A percentile compares a stretch with the other conserved stretches of the same genome.
Evolutionary conservation across 192 early-diverging fungal species (phyloP).

Genomic region (Dimargaris verticillata): DNA sequence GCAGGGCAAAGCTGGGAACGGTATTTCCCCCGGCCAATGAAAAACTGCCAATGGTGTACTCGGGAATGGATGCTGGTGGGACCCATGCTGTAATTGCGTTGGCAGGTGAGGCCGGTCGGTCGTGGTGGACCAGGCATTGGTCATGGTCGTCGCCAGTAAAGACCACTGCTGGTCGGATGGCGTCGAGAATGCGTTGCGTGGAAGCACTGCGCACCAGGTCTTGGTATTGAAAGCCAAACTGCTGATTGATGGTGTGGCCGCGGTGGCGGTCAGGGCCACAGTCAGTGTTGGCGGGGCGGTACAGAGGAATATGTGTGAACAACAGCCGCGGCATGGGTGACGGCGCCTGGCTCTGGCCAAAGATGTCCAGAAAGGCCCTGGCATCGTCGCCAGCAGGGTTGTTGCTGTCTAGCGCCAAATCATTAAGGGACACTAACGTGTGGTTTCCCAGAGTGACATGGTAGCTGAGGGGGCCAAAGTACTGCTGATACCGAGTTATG

Average conservation of each 20-base stretch:
- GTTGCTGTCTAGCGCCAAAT: slow-evolving; percentile 42
- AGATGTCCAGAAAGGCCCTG: slow-evolving; percentile 11
- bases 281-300: slow-evolving; percentile 37
- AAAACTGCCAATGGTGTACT: slow-evolving; percentile 44
- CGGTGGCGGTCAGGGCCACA: slow-evolving; percentile 57
- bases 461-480: slow-evolving; percentile 40
- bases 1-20: slow-evolving; percentile 33
- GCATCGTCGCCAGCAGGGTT: background rate
- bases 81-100: background rate
- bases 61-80: slow-evolving; percentile 8
- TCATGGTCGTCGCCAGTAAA: slow-evolving; percentile 94
- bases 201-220: slow-evolving; percentile 51
- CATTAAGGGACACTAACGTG: slow-evolving; percentile 56
- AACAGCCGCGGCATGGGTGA: slow-evolving; percentile 38
- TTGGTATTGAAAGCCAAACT: slow-evolving; percentile 74
- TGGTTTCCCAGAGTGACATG: slow-evolving; percentile 36
- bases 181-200: slow-evolving; percentile 35
- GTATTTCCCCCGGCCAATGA: slow-evolving; percentile 40
- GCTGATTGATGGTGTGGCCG: slow-evolving; percentile 29
- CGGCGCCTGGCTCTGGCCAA: slow-evolving; percentile 8
- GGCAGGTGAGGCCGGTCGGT: background rate
- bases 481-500: slow-evolving; percentile 26
- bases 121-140: slow-evolving; percentile 52
- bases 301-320: slow-evolving; percentile 76
- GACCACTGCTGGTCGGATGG: slow-evolving; percentile 43